Base-by-base conservation (phyloP, 306 rosid species). In the Sicyos baderoa region DNA sequence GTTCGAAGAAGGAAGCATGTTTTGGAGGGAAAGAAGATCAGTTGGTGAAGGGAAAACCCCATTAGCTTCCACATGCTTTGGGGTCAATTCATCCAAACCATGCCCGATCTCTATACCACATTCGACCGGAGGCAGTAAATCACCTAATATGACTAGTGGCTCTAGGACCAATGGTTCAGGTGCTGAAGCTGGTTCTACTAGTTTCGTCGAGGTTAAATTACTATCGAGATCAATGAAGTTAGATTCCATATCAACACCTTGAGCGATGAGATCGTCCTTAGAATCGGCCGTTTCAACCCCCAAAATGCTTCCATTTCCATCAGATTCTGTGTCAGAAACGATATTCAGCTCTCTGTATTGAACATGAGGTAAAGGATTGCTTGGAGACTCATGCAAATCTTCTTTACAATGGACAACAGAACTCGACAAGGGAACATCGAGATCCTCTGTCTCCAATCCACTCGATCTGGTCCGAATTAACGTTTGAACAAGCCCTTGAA, bases 261-360 rank as follows among this genome's bases (percentile, higher is more conserved):
- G 78, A 82, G 68, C 62, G 53, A 83, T 18, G 21, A 74, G 21
- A 74, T 68, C 78, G 72, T 82, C 83, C 68, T 70, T 79, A 72
- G 55, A 52, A 57, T 72, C 68, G 70, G 52, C 62, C 16, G 27
- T 75, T 53, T 70, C 78, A 8, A 2, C 51, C 77, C 75, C 57
- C 44, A 77, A 70, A 42, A 63, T 68, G 73, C 68, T 70, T 77
- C 50, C 53, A 18, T 54, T 68, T 51, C 62, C 84, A 9, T 78
- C 97, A 22, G 97, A 86, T 70, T 88, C 96, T 11, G 89, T 80
- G 79, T 94, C 97, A 52, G 99, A 90, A 72, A 74, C 74, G 66
- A 79, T 66, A 78, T 86, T 88, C 58, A 94, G 86, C 82, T 90
- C 91, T 16, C 85, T 77, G 79, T 90, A 90, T 63, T 86, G 90